phyloP scores from a whole-genome alignment of 2,329 filamentous ascomycete species.

The Xylaria sp. region DNA sequence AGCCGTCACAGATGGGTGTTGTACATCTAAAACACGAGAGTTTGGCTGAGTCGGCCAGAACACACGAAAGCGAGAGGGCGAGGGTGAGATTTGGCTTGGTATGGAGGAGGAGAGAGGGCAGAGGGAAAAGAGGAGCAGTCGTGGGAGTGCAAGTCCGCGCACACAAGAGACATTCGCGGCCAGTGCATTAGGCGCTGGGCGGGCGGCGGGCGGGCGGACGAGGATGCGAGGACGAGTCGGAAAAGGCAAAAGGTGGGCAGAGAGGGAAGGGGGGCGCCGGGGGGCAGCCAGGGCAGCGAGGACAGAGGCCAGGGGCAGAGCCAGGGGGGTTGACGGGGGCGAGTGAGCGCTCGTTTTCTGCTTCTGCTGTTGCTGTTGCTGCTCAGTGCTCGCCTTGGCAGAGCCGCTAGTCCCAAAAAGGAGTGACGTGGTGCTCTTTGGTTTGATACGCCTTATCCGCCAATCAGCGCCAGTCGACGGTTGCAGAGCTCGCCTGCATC shows the following conservation, averaged over 20 bases:
- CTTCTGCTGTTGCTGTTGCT: neutral
- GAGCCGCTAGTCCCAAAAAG: slow-evolving; percentile 18
- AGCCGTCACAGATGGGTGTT: slow-evolving; percentile 3
- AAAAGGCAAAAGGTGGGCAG: neutral
- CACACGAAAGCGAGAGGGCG: slow-evolving; percentile 4
- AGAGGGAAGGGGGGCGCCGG: neutral
- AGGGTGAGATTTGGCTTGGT: slow-evolving; percentile 24
- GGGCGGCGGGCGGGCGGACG: neutral
- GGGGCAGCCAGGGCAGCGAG: neutral
- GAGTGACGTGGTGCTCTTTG: slow-evolving; percentile 6
- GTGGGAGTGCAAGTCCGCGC: slow-evolving; percentile 14
- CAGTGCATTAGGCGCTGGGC: neutral
- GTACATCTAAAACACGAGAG: slow-evolving; percentile 22
- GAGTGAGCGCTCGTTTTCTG: neutral
- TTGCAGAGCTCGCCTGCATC: slow-evolving; percentile 16
- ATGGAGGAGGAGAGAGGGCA: slow-evolving; percentile 13
- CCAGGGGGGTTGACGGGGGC: neutral
- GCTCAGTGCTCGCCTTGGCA: neutral
- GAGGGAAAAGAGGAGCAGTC: slow-evolving; percentile 20
- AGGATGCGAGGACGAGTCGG: neutral
- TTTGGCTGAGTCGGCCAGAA: slow-evolving; percentile 25
- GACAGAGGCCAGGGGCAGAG: neutral
- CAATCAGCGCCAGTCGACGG: slow-evolving; percentile 11
- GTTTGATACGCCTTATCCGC: slow-evolving; percentile 15
- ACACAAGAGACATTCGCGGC: slow-evolving; percentile 13